Evolutionary conservation across 23 red algal species (phyloP).

Genomic region (Agarophyton chilense): DNA sequence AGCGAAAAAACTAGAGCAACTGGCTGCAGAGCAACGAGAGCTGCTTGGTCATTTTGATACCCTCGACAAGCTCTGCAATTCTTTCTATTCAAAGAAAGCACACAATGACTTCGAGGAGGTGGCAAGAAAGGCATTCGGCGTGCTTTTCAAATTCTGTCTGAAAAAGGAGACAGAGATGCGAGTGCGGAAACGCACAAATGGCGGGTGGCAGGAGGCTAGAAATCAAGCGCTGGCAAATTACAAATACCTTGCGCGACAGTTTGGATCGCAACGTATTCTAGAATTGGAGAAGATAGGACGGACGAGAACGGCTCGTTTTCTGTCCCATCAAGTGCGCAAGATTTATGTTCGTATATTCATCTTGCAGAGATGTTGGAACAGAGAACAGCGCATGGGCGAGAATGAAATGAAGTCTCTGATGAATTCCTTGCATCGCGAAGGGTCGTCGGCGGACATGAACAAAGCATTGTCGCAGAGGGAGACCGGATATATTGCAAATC

Average conservation of each 20-base stretch:
- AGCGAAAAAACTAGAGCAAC: not conserved
- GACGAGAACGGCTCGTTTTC: not conserved
- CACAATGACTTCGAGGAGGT: slow-evolving; percentile 22
- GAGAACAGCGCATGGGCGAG: not conserved
- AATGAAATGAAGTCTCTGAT: not conserved
- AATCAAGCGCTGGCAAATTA: not conserved
- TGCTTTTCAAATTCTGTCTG: slow-evolving; percentile 10
- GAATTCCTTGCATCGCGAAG: not conserved
- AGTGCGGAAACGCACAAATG: not conserved
- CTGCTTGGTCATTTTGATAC: slow-evolving; percentile 23
- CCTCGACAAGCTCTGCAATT: not conserved
- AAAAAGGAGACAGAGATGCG: slow-evolving; percentile 19
- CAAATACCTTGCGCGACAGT: not conserved
- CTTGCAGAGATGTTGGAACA: slow-evolving; percentile 17
- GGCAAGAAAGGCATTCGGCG: not conserved
- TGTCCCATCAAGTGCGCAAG: slow-evolving; percentile 19
- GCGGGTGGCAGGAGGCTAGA: not conserved
- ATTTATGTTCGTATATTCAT: slow-evolving; percentile 25
- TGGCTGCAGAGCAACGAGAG: not conserved
- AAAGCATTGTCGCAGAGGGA: not conserved
- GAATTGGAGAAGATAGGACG: slow-evolving; percentile 7
- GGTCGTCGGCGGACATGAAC: not conserved
- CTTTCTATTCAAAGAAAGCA: not conserved
- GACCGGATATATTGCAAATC: not conserved
- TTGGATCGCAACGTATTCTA: not conserved